Conservation (phyloP, 2,329 filamentous ascomycete species). For the Ceratocystis variospora region DNA sequence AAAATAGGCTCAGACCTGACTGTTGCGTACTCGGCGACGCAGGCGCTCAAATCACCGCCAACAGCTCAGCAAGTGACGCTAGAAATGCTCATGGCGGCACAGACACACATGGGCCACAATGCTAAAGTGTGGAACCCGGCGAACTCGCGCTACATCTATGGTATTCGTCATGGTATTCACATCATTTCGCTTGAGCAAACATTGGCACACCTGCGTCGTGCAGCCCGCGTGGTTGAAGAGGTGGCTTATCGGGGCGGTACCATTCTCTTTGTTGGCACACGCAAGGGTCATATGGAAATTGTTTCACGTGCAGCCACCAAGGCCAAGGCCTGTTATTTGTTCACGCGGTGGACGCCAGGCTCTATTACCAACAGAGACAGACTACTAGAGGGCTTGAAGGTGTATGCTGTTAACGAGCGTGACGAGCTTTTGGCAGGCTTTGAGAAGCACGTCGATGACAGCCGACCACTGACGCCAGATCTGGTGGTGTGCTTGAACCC, state of each 20-base stretch:
- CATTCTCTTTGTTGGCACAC: constrained; percentile 81
- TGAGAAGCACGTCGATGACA: constrained; percentile 47
- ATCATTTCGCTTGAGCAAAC: constrained; percentile 87
- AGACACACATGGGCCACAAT: constrained; percentile 80
- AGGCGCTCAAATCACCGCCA: constrained; percentile 59
- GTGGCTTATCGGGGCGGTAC: constrained; percentile 71
- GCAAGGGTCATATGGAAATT: constrained; percentile 63
- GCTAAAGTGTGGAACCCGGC: constrained; percentile 87
- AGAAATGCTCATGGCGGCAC: constrained; percentile 76
- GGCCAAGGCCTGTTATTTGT: constrained; percentile 71
- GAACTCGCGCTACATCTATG: constrained; percentile 89
- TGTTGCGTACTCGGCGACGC: constrained; percentile 49
- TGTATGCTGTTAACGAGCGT: constrained; percentile 63
- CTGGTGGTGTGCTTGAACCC: constrained; percentile 88
- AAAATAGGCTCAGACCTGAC: constrained; percentile 33
- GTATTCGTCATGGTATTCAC: constrained; percentile 74
- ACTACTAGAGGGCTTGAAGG: constrained; percentile 56
- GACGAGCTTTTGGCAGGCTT: constrained; percentile 51
- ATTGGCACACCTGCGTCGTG: constrained; percentile 77
- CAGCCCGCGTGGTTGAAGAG: constrained; percentile 81
- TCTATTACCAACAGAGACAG: constrained; percentile 85
- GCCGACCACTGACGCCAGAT: constrained; percentile 64
- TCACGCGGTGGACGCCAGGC: constrained; percentile 84
- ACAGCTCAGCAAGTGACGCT: constrained; percentile 68
- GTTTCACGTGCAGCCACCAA: constrained; percentile 71